These are phyloP conservation scores for Alternaria angustiovoidea DNA, from an alignment of 2,329 filamentous ascomycete species.

Conservation along the genomic window DNA sequence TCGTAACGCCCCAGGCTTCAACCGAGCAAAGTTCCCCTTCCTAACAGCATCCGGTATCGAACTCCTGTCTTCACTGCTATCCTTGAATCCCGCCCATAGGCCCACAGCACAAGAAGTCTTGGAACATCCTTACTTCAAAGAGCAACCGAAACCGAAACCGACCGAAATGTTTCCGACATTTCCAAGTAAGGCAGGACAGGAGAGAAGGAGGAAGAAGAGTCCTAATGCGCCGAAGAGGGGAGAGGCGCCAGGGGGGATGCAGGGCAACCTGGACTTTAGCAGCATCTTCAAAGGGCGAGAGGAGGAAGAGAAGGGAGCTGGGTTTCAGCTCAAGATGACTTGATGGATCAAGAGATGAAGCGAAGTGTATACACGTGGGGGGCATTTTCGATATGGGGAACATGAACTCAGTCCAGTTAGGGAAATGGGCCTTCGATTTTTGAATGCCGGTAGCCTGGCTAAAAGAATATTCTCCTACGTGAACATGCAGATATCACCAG, in stretches of 20 bases:
- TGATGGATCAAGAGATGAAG: slow-evolving; percentile 12
- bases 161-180: slow-evolving; percentile 97
- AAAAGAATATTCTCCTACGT: neutral
- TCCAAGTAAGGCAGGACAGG: slow-evolving; percentile 91
- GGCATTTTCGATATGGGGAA: neutral
- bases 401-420: neutral
- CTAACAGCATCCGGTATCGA: slow-evolving; percentile 77
- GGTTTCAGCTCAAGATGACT: slow-evolving; percentile 53
- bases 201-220: slow-evolving; percentile 76
- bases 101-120: slow-evolving; percentile 79
- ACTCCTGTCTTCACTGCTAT: slow-evolving; percentile 74
- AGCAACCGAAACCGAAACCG: slow-evolving; percentile 89
- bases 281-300: slow-evolving; percentile 59
- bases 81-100: slow-evolving; percentile 75
- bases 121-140: slow-evolving; percentile 81
- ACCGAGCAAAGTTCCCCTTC: slow-evolving; percentile 81
- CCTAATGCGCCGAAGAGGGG: slow-evolving; percentile 86
- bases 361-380: neutral
- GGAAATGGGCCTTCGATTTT: neutral
- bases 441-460: neutral
- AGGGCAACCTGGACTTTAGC: slow-evolving; percentile 58
- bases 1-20: slow-evolving; percentile 56
- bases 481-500: neutral
- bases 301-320: slow-evolving; percentile 58
- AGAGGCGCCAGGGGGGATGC: slow-evolving; percentile 58